Evolutionary conservation across 352 stramenopile genomes (phyloP), one percentile per base, ranked within the genome.

Genomic region (Pythium brachiatum): DNA sequence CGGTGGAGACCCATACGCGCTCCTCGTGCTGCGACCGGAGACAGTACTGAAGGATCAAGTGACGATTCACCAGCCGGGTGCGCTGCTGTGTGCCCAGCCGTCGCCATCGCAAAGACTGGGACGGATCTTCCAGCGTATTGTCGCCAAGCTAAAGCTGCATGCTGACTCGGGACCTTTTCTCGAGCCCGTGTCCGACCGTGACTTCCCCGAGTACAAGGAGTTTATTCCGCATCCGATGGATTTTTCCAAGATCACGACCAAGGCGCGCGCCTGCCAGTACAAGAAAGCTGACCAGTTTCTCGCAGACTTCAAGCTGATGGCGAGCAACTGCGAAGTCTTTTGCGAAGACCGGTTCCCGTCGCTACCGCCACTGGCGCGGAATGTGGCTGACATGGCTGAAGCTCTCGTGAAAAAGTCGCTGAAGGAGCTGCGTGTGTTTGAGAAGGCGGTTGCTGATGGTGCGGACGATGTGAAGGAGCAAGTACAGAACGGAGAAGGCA

Each of bases 121-220:
- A 16, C 67, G 85, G 27, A 67, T 92, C 5, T 73, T 94, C 43
- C 61, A 88, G 51, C 75, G 83, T 41, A 68, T 90, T 53, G 27
- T 92, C 12, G 68, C 70, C 1, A 91, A 90, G 52, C 39, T 94
- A 3, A 87, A 82, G 51, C 61, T 76, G 52, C 71, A 90, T 31
- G 44, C 68, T 0, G 81, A 92, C 61, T 73, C 85, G 7, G 81
- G 77, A 7, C 85, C 85, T 21, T 94, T 94, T 61, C 46, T 92
- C 26, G 85, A 94, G 23, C 81, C 85, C 13, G 85, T 94, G 13
- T 92, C 85, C 3, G 79, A 84, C 59, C 70, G 64, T n/a, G 83
- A 94, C 25, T 94, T 94, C 41, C 85, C 85, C 0, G 79, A 90
- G 48, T 94, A 94, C 69, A 92, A 90, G 50, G 82, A 92, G 31